Evolutionary conservation across 148 eudicot species (phyloP), one percentile per base, ranked within the genome.

Genomic region (Rhododendron griersonianum): DNA sequence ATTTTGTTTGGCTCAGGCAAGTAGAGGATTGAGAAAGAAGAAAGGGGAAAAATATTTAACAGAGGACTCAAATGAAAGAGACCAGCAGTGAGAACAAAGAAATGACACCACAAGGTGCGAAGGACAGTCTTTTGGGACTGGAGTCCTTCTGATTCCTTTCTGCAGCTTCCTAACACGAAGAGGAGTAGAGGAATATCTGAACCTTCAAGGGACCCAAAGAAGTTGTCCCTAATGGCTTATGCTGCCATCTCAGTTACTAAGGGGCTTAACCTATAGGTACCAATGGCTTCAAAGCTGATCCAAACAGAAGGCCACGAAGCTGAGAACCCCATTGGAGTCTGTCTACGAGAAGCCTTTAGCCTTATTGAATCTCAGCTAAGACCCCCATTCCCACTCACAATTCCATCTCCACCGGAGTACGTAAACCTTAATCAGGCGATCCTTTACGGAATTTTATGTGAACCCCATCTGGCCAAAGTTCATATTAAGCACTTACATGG

Each of bases 401-500:
- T 92, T 86, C 91, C 90, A 67, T 87, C 94, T 16, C 86, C 91
- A 18, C 79, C 87, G 16, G 92, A 94, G 53, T 96, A 95, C 88
- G 77, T 86, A 14, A 83, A 69, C 76, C 90, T 95, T 11, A 96
- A 94, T 44, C 87, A 65, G 84, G 98, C 98, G 0, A 90, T 96
- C 69, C 74, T 94, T n/a, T 93, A 89, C 81, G 99, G 95, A 33
- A 88, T 93, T 88, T 90, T 96, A 85, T 90, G 91, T 82, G 93
- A 93, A 84, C 92, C 97, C 86, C 83, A 63, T 82, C 84, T 75
- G 76, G 94, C 92, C 23, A 84, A 89, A 53, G 55, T 88, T 81
- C 92, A 90, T 87, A 88, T 96, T 19, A 95, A 93, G 93, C 93
- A 94, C 83, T 91, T 95, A 63, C 96, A 94, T 87, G 95, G 92